A percentile compares a stretch with the other conserved stretches of the same genome.
phyloP scores from a whole-genome alignment of 139 green algal species.

The Tetraselmis chui region DNA sequence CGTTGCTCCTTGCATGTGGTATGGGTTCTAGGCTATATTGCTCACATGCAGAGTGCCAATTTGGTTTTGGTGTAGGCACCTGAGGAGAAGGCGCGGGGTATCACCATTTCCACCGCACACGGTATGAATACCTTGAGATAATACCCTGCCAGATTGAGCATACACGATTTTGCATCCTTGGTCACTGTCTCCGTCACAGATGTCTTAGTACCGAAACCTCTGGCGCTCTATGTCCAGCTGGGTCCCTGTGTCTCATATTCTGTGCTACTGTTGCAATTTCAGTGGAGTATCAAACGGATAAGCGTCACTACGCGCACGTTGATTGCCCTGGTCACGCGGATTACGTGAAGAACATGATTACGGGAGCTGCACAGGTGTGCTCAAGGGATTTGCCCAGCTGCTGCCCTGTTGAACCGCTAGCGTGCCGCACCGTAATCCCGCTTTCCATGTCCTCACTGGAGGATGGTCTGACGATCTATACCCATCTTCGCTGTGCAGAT shows the following conservation, averaged over 20 bases:
- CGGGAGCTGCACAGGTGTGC: constrained; percentile 39
- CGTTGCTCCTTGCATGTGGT: too few species aligned
- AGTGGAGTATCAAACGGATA: constrained; percentile 63
- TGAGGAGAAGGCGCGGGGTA: constrained; percentile 53
- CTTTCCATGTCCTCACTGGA: too few species aligned
- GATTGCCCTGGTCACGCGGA: constrained; percentile 17
- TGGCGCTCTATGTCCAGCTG: too few species aligned
- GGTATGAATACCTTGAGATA: constrained; percentile 45
- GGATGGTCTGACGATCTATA: neutral
- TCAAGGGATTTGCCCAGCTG: neutral
- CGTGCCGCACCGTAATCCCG: too few species aligned
- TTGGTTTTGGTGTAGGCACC: constrained; percentile 37
- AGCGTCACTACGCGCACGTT: constrained; percentile 50
- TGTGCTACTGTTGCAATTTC: too few species aligned
- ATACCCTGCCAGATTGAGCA: neutral
- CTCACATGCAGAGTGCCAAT: neutral
- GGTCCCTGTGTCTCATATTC: too few species aligned
- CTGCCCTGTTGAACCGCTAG: too few species aligned
- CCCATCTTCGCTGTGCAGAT: constrained; percentile 34
- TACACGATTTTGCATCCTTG: too few species aligned
- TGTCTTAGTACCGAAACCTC: too few species aligned
- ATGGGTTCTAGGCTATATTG: too few species aligned
- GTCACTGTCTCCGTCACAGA: too few species aligned
- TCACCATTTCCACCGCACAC: constrained; percentile 46
- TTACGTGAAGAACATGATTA: constrained; percentile 29